These are phyloP conservation scores for Rauvolfia tetraphylla DNA, from an alignment of 257 asterid species.

Conservation along the genomic window DNA sequence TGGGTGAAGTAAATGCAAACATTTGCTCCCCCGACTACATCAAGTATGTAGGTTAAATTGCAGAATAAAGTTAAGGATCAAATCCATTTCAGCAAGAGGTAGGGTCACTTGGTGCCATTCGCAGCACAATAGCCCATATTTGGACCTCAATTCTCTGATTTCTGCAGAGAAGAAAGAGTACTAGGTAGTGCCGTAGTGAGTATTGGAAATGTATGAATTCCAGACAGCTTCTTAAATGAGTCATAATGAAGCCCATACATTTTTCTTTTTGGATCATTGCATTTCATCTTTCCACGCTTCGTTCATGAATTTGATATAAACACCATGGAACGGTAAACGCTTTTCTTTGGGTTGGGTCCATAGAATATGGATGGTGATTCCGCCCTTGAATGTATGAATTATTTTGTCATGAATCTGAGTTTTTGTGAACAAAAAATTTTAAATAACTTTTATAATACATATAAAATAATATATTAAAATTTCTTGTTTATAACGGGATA, in stretches of 20 bases:
- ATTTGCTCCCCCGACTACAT: neutral
- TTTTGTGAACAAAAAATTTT: too few species aligned
- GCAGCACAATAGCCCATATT: neutral
- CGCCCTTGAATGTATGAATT: too few species aligned
- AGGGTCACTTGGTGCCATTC: too few species aligned
- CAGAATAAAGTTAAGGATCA: too few species aligned
- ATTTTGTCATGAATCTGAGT: too few species aligned
- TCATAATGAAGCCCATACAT: conserved; percentile 7
- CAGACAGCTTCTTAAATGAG: conserved; percentile 6
- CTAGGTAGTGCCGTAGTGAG: neutral
- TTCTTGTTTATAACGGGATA: too few species aligned
- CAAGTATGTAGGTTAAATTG: neutral
- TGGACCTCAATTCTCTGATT: conserved; percentile 2
- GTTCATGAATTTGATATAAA: neutral
- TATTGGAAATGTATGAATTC: neutral
- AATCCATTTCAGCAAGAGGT: too few species aligned
- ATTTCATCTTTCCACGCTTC: neutral
- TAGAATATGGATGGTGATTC: too few species aligned
- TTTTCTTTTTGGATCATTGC: neutral
- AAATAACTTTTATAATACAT: too few species aligned
- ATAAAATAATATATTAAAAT: too few species aligned
- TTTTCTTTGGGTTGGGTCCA: neutral
- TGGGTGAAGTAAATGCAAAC: neutral
- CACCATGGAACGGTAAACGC: neutral
- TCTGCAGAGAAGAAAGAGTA: conserved; percentile 7